Percentiles rank a stretch among this genome's conserved stretches.
These are phyloP conservation scores for Fusarium albidum DNA, from an alignment of 2,329 filamentous ascomycete genomes.

Conservation along the genomic window DNA sequence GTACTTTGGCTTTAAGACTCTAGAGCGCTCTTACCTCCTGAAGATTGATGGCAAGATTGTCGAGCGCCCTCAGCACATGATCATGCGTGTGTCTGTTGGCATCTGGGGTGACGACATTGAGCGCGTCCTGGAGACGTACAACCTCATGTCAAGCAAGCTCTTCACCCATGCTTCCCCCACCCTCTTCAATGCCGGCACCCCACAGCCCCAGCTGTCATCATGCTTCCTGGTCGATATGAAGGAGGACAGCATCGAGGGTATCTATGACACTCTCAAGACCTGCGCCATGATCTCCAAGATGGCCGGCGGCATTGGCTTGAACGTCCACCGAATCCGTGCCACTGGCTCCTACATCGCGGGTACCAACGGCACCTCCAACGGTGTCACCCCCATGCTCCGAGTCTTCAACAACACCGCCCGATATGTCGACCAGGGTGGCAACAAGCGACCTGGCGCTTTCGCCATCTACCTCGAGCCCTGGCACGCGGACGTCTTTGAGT, in stretches of 20 bases:
- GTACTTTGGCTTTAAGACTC: conserved; percentile 99
- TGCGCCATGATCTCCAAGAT: conserved; percentile 99
- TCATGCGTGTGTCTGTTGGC: conserved; percentile 98
- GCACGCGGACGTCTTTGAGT: conserved; percentile 98
- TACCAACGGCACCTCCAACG: conserved; percentile 98
- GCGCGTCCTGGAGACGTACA: conserved; percentile 95
- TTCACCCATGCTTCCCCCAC: conserved; percentile 99
- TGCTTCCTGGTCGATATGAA: conserved; percentile 99
- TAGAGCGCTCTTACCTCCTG: conserved; percentile 96
- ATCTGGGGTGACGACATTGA: conserved; percentile 97
- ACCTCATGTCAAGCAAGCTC: conserved; percentile 98
- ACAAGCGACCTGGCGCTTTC: conserved; percentile 98
- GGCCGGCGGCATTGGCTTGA: conserved; percentile 96
- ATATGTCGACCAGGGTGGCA: conserved; percentile 98
- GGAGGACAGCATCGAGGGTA: conserved; percentile 98
- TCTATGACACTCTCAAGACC: conserved; percentile 98
- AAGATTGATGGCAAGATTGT: conserved; percentile 96
- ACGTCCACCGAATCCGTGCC: conserved; percentile 94
- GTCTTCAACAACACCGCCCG: conserved; percentile 99
- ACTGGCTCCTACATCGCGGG: conserved; percentile 98
- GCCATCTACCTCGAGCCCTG: conserved; percentile 99
- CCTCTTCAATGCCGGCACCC: conserved; percentile 97
- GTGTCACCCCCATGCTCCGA: conserved; percentile 95
- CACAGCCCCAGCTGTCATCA: conserved; percentile 91
- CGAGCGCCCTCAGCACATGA: conserved; percentile 98